These are phyloP conservation scores for Monosporascus sp. DNA, from an alignment of 2,329 filamentous ascomycete species.

Conservation along the genomic window DNA sequence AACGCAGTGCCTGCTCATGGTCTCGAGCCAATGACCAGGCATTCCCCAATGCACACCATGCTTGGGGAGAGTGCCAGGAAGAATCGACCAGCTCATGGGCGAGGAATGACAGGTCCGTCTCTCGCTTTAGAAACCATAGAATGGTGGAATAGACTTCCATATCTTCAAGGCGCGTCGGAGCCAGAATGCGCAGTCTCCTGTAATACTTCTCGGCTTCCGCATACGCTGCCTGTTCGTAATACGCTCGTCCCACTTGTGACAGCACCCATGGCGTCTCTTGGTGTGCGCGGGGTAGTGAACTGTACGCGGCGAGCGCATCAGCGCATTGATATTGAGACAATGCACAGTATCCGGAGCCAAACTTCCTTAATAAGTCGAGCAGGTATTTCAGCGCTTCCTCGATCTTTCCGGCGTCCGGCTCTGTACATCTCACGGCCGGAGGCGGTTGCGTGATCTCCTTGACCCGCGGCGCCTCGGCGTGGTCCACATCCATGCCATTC, in stretches of 20 bases:
- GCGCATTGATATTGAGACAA: constrained; percentile 73
- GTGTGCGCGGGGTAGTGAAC: constrained; percentile 64
- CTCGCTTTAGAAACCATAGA: constrained; percentile 96
- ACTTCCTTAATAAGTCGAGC: constrained; percentile 73
- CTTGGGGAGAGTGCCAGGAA: constrained; percentile 84
- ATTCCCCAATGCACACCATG: constrained; percentile 94
- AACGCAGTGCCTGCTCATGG: constrained; percentile 88
- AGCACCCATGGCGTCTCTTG: constrained; percentile 92
- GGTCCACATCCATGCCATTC: constrained; percentile 63
- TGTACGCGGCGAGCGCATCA: constrained; percentile 70
- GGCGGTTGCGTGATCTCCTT: constrained; percentile 38
- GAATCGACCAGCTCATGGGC: constrained; percentile 85
- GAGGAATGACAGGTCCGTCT: constrained; percentile 85
- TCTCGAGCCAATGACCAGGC: constrained; percentile 89
- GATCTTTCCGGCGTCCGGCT: constrained; percentile 56
- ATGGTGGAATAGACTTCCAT: constrained; percentile 99
- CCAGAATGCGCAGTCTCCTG: constrained; percentile 68
- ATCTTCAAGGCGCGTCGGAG: constrained; percentile 79
- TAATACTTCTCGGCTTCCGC: constrained; percentile 83
- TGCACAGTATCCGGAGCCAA: constrained; percentile 74
- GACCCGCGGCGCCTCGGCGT: constrained; percentile 50
- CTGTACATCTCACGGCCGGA: constrained; percentile 33
- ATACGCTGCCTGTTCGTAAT: constrained; percentile 88
- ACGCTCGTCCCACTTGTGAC: constrained; percentile 80
- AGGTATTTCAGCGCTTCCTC: constrained; percentile 73